Evolutionary conservation across 2,329 filamentous ascomycete species (phyloP), one percentile per base, ranked within the genome.

Genomic region (Aureobasidium uvarum): DNA sequence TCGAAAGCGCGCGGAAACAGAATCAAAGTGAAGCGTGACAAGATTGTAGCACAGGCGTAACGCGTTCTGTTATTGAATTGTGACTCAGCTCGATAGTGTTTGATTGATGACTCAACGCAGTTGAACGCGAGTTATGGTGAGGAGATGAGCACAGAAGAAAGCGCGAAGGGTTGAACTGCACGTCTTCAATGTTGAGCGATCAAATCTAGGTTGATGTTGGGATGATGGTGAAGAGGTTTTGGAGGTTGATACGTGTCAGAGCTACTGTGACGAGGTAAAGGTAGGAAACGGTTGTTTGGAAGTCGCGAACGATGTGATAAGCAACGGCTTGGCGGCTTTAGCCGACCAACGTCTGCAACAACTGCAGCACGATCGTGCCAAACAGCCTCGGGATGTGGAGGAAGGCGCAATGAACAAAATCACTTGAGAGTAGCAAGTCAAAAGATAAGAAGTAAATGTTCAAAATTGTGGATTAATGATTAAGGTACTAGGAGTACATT

Each of bases 401-500:
- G 31, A 54, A 54, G n/a, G 7, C 18, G 25, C 6, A n/a, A 28
- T 5, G 2, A 50, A 33, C 23, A 52, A 52, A 20, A 6, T 52
- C 50, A 39, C 36, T 41, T 39, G 11, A 2, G 6, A 1, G 23
- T 2, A 10, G 36, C n/a, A 20, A 16, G 14, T 38, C n/a, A 25
- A 23, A 33, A 11, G 10, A 39, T 10, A 3, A 11, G 5, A 33
- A 20, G 16, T 45, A 28, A 55, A 28, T 33, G 16, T 43, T 41
- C 14, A 31, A 23, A 36, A n/a, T 31, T 14, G 13, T 58, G 54
- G 54, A 58, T 58, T 58, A 58, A 20, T n/a, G 43, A 60, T 60
- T 60, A 60, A 60, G 25, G 56, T 48, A 60, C 56, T 25, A 36
- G 4, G 5, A 36, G 56, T 60, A 59, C 55, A 38, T 59, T 59